A percentile compares a stretch with the other conserved stretches of the same genome.
These are phyloP conservation scores for Chytriomyces hyalinus DNA, from an alignment of 192 early-diverging fungal genomes.

Conservation along the genomic window DNA sequence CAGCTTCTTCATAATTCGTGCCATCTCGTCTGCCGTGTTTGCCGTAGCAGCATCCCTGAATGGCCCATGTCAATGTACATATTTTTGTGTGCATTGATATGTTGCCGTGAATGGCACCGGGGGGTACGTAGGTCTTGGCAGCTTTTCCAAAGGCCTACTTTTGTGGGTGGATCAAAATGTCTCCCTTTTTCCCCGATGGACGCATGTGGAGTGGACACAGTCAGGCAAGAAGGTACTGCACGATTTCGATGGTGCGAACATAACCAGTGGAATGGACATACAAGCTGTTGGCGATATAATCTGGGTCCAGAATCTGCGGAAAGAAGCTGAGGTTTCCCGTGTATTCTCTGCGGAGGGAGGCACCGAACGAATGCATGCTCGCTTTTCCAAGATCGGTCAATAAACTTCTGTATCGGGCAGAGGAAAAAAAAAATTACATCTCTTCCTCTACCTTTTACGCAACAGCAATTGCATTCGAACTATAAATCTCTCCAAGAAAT, in stretches of 20 bases:
- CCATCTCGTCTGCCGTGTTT: not conserved
- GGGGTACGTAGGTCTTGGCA: no score
- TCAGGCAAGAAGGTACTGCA: slow-evolving; percentile 67
- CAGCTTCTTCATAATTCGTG: slow-evolving; percentile 24
- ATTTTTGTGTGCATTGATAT: slow-evolving; percentile 18
- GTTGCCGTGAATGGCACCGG: no score
- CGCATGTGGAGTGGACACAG: slow-evolving; percentile 57
- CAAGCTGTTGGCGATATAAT: slow-evolving; percentile 34
- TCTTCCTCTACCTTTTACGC: not conserved
- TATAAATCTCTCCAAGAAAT: not conserved
- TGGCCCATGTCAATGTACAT: slow-evolving; percentile 30
- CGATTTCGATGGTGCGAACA: slow-evolving; percentile 69
- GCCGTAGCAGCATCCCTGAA: slow-evolving; percentile 23
- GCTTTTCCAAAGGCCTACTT: no score
- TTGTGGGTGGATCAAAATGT: slow-evolving; percentile 28
- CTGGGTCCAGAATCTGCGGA: slow-evolving; percentile 5
- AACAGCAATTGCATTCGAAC: not conserved
- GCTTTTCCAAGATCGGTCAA: slow-evolving; percentile 24
- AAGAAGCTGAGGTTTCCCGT: not conserved
- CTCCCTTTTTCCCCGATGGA: not conserved
- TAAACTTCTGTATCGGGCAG: no score
- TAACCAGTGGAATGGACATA: slow-evolving; percentile 61
- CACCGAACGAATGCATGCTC: slow-evolving; percentile 6
- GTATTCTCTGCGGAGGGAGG: slow-evolving; percentile 18
- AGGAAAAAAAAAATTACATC: no score